A percentile compares a stretch with the other conserved stretches of the same genome.
Conservation (phyloP, 169 alveolate species). For the Cryptosporidium tyzzeri region DNA sequence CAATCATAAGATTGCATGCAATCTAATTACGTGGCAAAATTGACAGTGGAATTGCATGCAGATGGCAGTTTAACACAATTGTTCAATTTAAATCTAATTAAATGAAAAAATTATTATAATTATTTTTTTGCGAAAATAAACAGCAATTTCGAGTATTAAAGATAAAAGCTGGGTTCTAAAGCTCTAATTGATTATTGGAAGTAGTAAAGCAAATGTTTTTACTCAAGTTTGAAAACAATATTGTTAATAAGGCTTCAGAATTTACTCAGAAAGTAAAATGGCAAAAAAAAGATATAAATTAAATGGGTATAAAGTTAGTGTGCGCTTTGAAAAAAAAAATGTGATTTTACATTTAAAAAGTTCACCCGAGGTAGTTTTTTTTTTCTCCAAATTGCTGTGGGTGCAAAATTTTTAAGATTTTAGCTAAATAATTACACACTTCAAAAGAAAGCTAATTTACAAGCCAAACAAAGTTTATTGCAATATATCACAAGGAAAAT, state of each 20-base stretch:
- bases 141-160: not conserved
- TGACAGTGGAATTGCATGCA: not conserved
- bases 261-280: too few relatives aligned
- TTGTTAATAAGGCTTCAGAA: not conserved
- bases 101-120: too few relatives aligned
- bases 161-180: not conserved
- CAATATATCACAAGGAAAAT: not conserved
- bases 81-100: too few relatives aligned
- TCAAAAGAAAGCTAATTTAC: not conserved
- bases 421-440: constrained; percentile 28
- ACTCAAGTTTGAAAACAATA: not conserved
- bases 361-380: constrained; percentile 25
- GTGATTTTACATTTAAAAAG: not conserved
- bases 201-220: not conserved
- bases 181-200: not conserved
- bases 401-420: constrained; percentile 2
- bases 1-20: not conserved
- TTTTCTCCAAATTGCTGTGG: not conserved
- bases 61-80: too few relatives aligned
- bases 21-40: not conserved
- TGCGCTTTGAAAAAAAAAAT: not conserved
- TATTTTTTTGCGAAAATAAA: too few relatives aligned
- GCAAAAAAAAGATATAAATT: not conserved
- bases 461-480: not conserved
- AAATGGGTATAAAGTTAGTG: not conserved